Conservation (phyloP, 257 asterid genomes). For the Euphrasia confusa region DNA sequence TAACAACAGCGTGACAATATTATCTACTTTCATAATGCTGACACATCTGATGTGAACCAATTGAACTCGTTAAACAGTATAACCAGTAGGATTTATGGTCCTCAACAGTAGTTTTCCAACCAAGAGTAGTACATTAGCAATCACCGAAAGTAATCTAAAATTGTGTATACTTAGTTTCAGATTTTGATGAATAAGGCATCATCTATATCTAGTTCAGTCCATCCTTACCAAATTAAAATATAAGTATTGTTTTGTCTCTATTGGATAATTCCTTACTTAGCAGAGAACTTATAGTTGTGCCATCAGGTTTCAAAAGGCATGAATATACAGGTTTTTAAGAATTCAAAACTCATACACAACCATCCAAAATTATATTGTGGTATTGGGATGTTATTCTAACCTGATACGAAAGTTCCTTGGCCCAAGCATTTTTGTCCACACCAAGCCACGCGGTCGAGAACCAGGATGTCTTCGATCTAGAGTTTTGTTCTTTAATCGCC, state of each 20-base stretch:
- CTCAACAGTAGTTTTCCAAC: neutral
- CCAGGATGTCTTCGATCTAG: slow-evolving; percentile 70
- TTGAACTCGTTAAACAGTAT: neutral
- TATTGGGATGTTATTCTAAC: slow-evolving; percentile 30
- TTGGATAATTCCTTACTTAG: neutral
- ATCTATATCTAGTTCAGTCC: no score
- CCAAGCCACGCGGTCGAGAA: slow-evolving; percentile 93
- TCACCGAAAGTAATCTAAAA: neutral
- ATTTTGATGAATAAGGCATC: no score
- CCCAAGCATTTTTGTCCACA: slow-evolving; percentile 78
- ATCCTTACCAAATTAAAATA: neutral
- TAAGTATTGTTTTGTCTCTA: slow-evolving; percentile 1
- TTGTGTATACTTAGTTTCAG: no score
- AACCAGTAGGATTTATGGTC: neutral
- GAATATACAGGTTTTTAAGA: slow-evolving; percentile 12
- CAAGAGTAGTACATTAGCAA: neutral
- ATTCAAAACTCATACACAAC: slow-evolving; percentile 20
- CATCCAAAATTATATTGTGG: slow-evolving; percentile 10
- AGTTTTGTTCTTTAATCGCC: slow-evolving; percentile 62
- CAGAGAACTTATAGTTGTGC: slow-evolving; percentile 7
- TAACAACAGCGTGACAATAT: neutral
- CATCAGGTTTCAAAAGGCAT: slow-evolving; percentile 18
- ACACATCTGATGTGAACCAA: neutral
- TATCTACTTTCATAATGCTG: neutral
- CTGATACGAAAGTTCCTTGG: slow-evolving; percentile 88